Percentiles rank a stretch among this genome's conserved stretches.
These are phyloP conservation scores for Sonneratia alba DNA, from an alignment of 345 rosid genomes.

Conservation along the genomic window DNA sequence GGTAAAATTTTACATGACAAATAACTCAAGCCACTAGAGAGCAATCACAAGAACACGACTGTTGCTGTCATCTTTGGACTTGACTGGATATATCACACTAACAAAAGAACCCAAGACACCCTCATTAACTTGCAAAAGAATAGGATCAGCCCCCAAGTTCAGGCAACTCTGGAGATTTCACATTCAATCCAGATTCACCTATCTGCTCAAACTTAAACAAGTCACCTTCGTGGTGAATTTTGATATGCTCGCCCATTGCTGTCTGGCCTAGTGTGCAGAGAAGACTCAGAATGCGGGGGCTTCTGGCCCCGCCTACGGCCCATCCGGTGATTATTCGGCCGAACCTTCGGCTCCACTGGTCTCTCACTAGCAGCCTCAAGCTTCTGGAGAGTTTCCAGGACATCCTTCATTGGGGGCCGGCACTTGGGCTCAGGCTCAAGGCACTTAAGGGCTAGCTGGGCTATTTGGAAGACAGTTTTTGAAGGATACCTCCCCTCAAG, in stretches of 20 bases:
- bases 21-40: background rate
- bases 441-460: constrained; percentile 64
- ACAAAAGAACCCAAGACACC: background rate
- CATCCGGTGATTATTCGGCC: constrained; percentile 23
- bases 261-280: constrained; percentile 24
- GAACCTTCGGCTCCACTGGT: constrained; percentile 39
- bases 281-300: constrained; percentile 4
- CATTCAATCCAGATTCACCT: background rate
- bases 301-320: constrained; percentile 13
- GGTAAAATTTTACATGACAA: background rate
- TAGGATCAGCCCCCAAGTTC: background rate
- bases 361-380: constrained; percentile 44
- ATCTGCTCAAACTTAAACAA: background rate
- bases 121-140: background rate
- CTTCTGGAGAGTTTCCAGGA: constrained; percentile 52
- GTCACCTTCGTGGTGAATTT: constrained; percentile 15
- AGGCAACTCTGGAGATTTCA: background rate
- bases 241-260: constrained; percentile 15
- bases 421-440: constrained; percentile 55
- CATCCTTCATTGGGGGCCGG: constrained; percentile 87
- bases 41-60: background rate
- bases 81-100: background rate
- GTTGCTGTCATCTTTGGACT: background rate
- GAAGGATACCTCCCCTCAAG: constrained; percentile 79
- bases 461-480: constrained; percentile 51